These are phyloP conservation scores for Barnettozyma sucrosica DNA, from an alignment of 805 yeast genomes.

Conservation along the genomic window DNA sequence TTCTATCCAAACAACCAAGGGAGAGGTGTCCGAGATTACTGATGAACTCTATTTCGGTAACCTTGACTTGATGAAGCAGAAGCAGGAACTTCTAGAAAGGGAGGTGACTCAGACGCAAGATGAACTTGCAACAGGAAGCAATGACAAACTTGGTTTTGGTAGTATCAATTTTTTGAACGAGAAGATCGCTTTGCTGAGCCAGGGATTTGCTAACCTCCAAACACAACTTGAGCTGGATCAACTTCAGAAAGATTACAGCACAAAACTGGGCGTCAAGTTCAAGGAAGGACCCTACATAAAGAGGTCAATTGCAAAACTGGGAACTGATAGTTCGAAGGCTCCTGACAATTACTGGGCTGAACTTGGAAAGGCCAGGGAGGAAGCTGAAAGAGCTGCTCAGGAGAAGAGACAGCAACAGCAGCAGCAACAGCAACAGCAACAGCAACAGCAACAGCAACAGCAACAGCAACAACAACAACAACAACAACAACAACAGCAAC, in stretches of 20 bases:
- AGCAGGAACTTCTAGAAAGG: conserved; percentile 14
- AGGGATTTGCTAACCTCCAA: conserved; percentile 5
- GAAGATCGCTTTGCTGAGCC: conserved; percentile 9
- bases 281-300: conserved; percentile 4
- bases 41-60: conserved; percentile 25
- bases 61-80: conserved; percentile 19
- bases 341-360: conserved; percentile 24
- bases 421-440: conserved; percentile 5
- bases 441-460: conserved; percentile 8
- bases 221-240: conserved; percentile 3
- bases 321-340: conserved; percentile 17
- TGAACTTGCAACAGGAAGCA: neutral
- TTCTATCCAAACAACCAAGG: conserved; percentile 13
- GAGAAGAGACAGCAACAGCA: conserved; percentile 8
- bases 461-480: conserved; percentile 1
- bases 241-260: conserved; percentile 7
- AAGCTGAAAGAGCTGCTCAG: conserved; percentile 7
- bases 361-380: conserved; percentile 13
- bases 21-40: conserved; percentile 10
- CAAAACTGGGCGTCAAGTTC: conserved; percentile 7
- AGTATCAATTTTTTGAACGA: conserved; percentile 6
- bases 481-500: conserved; percentile 1
- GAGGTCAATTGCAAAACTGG: conserved; percentile 13
- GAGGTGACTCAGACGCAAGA: conserved; percentile 14
- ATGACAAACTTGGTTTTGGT: conserved; percentile 3